phyloP scores from a whole-genome alignment of 1,284 basidiomycete genomes.

The Malassezia obtusa region DNA sequence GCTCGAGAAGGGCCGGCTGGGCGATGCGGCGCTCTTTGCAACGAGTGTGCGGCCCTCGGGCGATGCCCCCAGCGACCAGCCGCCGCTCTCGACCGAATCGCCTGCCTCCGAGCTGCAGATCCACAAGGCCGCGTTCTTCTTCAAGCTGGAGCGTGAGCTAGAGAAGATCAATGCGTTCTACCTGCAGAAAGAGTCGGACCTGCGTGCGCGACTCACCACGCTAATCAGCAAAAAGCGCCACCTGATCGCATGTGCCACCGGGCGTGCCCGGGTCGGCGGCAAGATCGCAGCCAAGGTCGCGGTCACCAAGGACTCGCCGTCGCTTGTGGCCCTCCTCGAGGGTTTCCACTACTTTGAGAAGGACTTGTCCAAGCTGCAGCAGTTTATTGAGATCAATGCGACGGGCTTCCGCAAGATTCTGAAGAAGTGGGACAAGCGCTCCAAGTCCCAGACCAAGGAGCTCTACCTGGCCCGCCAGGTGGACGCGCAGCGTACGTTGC shows the following conservation, averaged over 20 bases:
- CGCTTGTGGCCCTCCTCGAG: conserved; percentile 64
- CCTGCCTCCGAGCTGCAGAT: conserved; percentile 52
- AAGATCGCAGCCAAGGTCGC: conserved; percentile 21
- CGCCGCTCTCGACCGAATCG: conserved; percentile 24
- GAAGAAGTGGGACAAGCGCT: conserved; percentile 98
- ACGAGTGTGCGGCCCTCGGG: conserved; percentile 62
- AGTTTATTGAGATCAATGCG: conserved; percentile 96
- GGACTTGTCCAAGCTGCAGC: conserved; percentile 88
- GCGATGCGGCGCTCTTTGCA: conserved; percentile 77
- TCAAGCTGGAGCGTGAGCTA: conserved; percentile 91
- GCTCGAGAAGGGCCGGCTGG: conserved; percentile 78
- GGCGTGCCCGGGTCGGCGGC: not conserved
- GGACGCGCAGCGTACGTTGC: conserved; percentile 76
- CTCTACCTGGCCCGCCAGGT: conserved; percentile 93
- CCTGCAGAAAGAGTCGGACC: conserved; percentile 90
- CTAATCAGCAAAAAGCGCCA: conserved; percentile 90
- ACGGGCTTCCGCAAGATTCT: conserved; percentile 95
- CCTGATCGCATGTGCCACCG: conserved; percentile 48
- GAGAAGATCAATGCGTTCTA: conserved; percentile 99
- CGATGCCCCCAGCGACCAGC: conserved; percentile 13
- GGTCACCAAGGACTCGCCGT: conserved; percentile 40
- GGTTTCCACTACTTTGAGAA: conserved; percentile 89
- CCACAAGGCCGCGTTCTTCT: conserved; percentile 96
- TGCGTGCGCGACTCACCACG: conserved; percentile 76
- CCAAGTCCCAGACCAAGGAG: conserved; percentile 87